These are phyloP conservation scores for Coemansia sp. DNA, from an alignment of 192 early-diverging fungal species.

Conservation along the genomic window DNA sequence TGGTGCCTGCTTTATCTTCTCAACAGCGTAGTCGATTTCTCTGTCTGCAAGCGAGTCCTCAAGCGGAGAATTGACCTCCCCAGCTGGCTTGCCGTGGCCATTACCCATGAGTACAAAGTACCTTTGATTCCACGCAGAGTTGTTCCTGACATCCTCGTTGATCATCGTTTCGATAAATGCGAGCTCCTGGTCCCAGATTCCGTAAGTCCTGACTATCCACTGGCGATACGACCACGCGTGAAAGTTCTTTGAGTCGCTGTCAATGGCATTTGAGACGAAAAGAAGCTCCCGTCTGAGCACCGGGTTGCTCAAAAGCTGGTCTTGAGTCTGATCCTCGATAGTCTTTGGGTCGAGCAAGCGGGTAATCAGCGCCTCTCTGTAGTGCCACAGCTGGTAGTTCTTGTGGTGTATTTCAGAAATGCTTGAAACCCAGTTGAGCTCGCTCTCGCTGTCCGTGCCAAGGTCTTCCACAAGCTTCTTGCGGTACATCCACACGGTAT, in stretches of 20 bases:
- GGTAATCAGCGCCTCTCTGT: conserved; percentile 30
- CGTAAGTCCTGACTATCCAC: conserved; percentile 80
- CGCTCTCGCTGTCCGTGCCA: conserved; percentile 61
- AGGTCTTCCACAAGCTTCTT: conserved; percentile 75
- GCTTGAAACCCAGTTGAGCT: conserved; percentile 75
- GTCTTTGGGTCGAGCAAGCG: conserved; percentile 27
- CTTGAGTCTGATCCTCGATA: conserved; percentile 19
- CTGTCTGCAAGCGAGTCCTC: conserved; percentile 16
- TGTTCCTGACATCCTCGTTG: conserved; percentile 86
- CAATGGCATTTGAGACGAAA: conserved; percentile 71
- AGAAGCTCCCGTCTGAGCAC: conserved; percentile 64
- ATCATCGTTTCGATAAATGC: conserved; percentile 71
- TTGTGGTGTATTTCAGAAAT: conserved; percentile 80
- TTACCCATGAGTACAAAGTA: conserved; percentile 69
- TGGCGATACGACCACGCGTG: conserved; percentile 98
- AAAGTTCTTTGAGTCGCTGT: conserved; percentile 93
- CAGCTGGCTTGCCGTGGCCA: conserved; percentile 4
- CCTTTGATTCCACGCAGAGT: conserved; percentile 99
- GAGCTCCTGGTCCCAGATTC: conserved; percentile 79
- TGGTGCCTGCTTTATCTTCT: conserved; percentile 77
- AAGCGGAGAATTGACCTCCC: background rate
- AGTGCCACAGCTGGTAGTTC: conserved; percentile 94
- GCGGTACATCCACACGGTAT: conserved; percentile 94
- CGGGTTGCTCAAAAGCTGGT: conserved; percentile 37
- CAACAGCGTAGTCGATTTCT: conserved; percentile 61